phyloP scores from a whole-genome alignment of 192 early-diverging fungal genomes.

The Backusella tuberculispora region DNA sequence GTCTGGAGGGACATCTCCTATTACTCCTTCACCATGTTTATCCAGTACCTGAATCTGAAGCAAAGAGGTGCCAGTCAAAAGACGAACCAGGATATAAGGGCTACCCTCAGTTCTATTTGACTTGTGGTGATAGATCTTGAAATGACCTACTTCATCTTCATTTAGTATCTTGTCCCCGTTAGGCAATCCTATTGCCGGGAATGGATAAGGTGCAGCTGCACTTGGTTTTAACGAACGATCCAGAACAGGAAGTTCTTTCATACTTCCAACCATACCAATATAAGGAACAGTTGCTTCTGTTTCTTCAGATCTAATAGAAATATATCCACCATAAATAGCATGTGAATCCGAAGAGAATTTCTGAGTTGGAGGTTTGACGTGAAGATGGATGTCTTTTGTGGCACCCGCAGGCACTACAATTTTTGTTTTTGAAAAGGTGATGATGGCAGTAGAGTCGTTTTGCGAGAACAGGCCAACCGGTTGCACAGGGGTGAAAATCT shows the following conservation, averaged over 20 bases:
- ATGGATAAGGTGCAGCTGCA: conserved; percentile 21
- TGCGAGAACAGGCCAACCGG: conserved; percentile 14
- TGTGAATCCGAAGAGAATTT: conserved; percentile 24
- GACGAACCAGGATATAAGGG: conserved; percentile 25
- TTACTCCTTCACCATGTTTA: not conserved
- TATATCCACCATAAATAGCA: conserved; percentile 48
- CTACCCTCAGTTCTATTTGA: not conserved
- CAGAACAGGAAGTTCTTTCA: conserved; percentile 43
- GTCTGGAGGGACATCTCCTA: conserved; percentile 33
- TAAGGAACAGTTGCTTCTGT: conserved; percentile 42
- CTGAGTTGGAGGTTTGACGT: conserved; percentile 30
- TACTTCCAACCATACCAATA: conserved; percentile 48
- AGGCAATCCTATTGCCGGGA: conserved; percentile 32
- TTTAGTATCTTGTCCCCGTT: conserved; percentile 1
- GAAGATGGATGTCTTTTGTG: not conserved
- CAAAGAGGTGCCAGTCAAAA: conserved; percentile 28
- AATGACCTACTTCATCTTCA: not conserved
- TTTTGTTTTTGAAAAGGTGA: not conserved
- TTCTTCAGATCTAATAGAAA: conserved; percentile 24
- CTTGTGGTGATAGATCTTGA: not conserved
- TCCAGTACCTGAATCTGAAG: conserved; percentile 29
- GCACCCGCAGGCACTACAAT: not conserved
- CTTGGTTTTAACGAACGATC: conserved; percentile 23
- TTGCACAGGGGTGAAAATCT: conserved; percentile 5
- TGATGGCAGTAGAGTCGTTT: not conserved